These are phyloP conservation scores for Pythium sukuiense DNA, from an alignment of 352 stramenopile genomes.

Conservation along the genomic window DNA sequence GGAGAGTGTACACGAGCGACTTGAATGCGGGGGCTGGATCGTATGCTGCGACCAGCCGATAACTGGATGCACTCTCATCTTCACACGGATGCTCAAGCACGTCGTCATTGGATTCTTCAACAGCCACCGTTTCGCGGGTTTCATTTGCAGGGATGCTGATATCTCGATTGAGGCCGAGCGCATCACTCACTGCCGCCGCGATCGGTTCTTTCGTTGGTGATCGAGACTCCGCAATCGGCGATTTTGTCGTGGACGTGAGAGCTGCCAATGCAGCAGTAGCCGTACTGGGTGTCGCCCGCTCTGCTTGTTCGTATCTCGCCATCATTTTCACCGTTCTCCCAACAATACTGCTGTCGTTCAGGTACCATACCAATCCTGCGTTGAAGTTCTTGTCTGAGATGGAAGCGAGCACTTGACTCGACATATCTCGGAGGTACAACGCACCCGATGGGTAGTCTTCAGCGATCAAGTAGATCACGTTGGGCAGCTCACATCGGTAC, in stretches of 20 bases:
- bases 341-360: constrained; percentile 64
- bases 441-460: constrained; percentile 59
- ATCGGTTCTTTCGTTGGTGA: constrained; percentile 25
- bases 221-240: constrained; percentile 15
- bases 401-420: constrained; percentile 41
- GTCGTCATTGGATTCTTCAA: neutral
- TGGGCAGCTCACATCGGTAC: constrained; percentile 71
- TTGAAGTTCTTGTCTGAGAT: constrained; percentile 69
- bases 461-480: constrained; percentile 55
- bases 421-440: constrained; percentile 50
- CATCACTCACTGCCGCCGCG: constrained; percentile 62
- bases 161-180: constrained; percentile 45
- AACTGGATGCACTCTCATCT: constrained; percentile 12
- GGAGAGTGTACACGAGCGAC: constrained; percentile 52
- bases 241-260: constrained; percentile 21
- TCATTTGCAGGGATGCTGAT: constrained; percentile 4
- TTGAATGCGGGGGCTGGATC: constrained; percentile 54
- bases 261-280: constrained; percentile 36
- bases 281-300: constrained; percentile 33
- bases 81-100: neutral
- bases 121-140: neutral
- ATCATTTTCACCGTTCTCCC: constrained; percentile 50
- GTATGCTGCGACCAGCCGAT: constrained; percentile 44
- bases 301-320: constrained; percentile 33
- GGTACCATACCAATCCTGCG: constrained; percentile 70